These are phyloP conservation scores for Cavenderia fasciculata DNA, from an alignment of 78 protist species.

Conservation along the genomic window DNA sequence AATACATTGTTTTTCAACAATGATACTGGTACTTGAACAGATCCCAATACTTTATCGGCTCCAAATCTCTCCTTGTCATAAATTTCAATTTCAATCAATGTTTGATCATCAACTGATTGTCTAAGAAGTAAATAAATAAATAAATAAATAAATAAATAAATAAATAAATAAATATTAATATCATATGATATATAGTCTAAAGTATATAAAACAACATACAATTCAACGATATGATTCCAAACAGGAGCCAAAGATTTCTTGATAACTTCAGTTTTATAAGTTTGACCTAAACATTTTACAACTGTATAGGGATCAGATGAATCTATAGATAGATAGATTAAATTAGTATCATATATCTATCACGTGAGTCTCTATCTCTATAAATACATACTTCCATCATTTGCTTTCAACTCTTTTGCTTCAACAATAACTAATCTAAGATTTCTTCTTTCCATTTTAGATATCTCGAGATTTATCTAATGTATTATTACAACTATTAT, in stretches of 20 bases:
- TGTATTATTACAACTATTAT: no score
- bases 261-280: conserved; percentile 26
- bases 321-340: no score
- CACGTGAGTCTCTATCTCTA: no score
- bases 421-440: not conserved
- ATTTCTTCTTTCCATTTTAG: conserved; percentile 2
- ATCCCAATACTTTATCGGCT: not conserved
- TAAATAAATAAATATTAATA: not conserved
- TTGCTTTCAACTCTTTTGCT: conserved; percentile 27
- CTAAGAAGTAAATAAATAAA: no score
- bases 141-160: no score
- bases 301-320: conserved; percentile 8
- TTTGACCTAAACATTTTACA: not conserved
- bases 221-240: conserved; percentile 10
- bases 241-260: conserved; percentile 9
- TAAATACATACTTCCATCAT: no score
- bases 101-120: not conserved
- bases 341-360: no score
- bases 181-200: not conserved
- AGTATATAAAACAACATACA: not conserved
- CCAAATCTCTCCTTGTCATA: conserved; percentile 57
- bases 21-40: not conserved
- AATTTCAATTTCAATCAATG: not conserved
- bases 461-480: no score
- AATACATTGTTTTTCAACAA: not conserved